These are phyloP conservation scores for Betula pendula DNA, from an alignment of 306 rosid species.

Conservation along the genomic window DNA sequence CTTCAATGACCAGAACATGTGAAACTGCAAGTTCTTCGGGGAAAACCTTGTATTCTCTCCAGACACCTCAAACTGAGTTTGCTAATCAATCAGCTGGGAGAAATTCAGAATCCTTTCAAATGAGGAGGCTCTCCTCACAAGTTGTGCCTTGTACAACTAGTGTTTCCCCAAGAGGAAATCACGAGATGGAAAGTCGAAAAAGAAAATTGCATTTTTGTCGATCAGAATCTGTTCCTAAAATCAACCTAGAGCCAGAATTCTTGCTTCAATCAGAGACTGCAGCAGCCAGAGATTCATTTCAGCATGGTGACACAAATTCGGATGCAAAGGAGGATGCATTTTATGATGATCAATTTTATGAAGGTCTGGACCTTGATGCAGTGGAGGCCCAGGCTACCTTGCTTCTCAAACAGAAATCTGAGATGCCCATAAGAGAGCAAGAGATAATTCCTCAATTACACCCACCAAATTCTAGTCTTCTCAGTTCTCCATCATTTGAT, in stretches of 20 bases:
- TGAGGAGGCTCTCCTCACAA: constrained; percentile 37
- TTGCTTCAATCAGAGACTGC: constrained; percentile 43
- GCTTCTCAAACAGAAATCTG: constrained; percentile 61
- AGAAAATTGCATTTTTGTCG: constrained; percentile 51
- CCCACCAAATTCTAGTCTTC: constrained; percentile 23
- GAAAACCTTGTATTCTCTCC: constrained; percentile 37
- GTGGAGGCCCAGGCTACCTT: constrained; percentile 78
- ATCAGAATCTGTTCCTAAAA: constrained; percentile 50
- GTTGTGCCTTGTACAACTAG: constrained; percentile 38
- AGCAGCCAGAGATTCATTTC: constrained; percentile 34
- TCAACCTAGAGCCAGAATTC: constrained; percentile 67
- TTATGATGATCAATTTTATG: constrained; percentile 68
- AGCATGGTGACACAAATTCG: constrained; percentile 1
- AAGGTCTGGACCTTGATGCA: constrained; percentile 72
- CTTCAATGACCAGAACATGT: constrained; percentile 35
- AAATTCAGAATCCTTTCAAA: constrained; percentile 34
- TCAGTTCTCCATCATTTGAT: constrained; percentile 73
- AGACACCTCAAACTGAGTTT: constrained; percentile 33
- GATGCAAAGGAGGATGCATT: constrained; percentile 35
- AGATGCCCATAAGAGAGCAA: constrained; percentile 39
- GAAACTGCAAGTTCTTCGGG: constrained; percentile 47
- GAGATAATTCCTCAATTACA: constrained; percentile 36
- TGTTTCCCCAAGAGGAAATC: constrained; percentile 27
- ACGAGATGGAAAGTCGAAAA: constrained; percentile 43
- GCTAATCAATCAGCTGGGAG: constrained; percentile 36